Conservation (phyloP, 2,329 filamentous ascomycete species). For the Neodidymelliopsis sp. region DNA sequence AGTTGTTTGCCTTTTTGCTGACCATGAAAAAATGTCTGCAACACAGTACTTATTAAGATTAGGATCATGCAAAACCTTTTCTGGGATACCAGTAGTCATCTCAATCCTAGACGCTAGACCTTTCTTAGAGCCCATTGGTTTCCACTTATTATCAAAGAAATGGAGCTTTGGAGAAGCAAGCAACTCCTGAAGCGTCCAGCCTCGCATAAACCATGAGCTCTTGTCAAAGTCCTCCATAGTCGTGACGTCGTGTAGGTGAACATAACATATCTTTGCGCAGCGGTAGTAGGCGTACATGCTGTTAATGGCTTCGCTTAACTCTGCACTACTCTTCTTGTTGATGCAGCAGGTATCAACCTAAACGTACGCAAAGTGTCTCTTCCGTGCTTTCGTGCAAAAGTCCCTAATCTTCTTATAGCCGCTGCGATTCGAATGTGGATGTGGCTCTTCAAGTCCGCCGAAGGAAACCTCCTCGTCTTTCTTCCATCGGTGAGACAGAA, state of each 20-base stretch:
- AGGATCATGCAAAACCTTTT: not conserved
- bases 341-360: conserved; percentile 5
- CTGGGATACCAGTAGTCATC: not conserved
- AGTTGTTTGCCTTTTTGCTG: conserved; percentile 5
- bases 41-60: not conserved
- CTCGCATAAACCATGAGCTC: not conserved
- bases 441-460: conserved; percentile 1
- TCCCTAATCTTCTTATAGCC: not conserved
- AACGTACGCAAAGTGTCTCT: not conserved
- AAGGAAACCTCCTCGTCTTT: not conserved
- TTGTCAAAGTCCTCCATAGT: not conserved
- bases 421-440: not conserved
- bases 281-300: not conserved
- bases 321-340: not conserved
- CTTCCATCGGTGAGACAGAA: not conserved
- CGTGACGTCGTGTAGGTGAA: not conserved
- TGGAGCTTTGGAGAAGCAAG: not conserved
- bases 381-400: not conserved
- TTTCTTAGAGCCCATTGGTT: not conserved
- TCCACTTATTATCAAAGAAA: not conserved
- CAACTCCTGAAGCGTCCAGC: not conserved
- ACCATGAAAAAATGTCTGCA: conserved; percentile 18
- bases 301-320: conserved; percentile 1
- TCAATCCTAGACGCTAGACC: not conserved
- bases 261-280: not conserved